These are phyloP conservation scores for Trichoderma aggressivum DNA, from an alignment of 2,329 filamentous ascomycete genomes.

Conservation along the genomic window DNA sequence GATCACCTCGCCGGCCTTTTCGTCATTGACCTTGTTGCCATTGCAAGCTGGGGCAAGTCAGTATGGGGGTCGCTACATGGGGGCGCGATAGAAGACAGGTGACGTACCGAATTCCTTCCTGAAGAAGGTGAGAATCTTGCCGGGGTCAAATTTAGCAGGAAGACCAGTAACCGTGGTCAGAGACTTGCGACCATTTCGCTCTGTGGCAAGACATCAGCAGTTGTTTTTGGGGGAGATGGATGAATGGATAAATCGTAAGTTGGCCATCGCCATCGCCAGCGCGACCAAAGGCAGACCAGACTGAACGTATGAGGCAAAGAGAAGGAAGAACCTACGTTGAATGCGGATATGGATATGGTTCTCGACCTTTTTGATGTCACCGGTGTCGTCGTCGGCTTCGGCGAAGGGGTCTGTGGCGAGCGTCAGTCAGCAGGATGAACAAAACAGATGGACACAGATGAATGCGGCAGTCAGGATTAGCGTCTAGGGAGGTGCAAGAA, in stretches of 20 bases:
- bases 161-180: slow-evolving; percentile 99
- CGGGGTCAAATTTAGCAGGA: slow-evolving; percentile 98
- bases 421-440: background rate
- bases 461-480: background rate
- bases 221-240: background rate
- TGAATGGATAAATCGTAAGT: background rate
- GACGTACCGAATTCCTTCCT: slow-evolving; percentile 95
- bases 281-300: slow-evolving; percentile 8
- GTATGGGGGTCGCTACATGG: background rate
- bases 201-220: slow-evolving; percentile 53
- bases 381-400: slow-evolving; percentile 99
- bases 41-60: slow-evolving; percentile 68
- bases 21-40: slow-evolving; percentile 97
- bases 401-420: slow-evolving; percentile 87
- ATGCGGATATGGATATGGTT: slow-evolving; percentile 99
- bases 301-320: slow-evolving; percentile 27
- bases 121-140: slow-evolving; percentile 99
- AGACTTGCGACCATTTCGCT: slow-evolving; percentile 99
- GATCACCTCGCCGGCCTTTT: slow-evolving; percentile 98
- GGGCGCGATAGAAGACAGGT: background rate
- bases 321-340: slow-evolving; percentile 66
- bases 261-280: slow-evolving; percentile 6
- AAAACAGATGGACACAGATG: background rate
- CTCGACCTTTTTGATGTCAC: slow-evolving; percentile 90
- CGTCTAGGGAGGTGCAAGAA: background rate